These are phyloP conservation scores for Lactarius quietus DNA, from an alignment of 768 basidiomycete species.

Conservation along the genomic window DNA sequence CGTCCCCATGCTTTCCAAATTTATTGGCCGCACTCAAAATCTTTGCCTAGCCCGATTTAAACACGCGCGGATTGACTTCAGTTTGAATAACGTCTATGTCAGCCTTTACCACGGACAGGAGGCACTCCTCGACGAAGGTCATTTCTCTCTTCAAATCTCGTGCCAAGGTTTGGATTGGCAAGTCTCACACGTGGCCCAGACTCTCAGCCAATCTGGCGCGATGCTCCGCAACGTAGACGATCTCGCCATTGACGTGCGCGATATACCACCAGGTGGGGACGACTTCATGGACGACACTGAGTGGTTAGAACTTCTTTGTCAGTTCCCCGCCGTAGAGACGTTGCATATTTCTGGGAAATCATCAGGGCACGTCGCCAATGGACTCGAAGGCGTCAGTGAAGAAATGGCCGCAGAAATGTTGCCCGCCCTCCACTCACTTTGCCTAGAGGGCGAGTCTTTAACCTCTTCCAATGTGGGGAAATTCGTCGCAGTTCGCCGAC, in stretches of 20 bases:
- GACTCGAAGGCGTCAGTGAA: not conserved
- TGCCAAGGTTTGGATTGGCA: conserved; percentile 5
- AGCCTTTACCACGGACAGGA: not conserved
- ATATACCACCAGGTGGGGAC: not conserved
- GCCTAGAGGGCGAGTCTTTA: not conserved
- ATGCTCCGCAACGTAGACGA: not conserved
- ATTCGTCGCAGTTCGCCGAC: not conserved
- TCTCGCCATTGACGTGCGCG: not conserved
- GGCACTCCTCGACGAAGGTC: not conserved
- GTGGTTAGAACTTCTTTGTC: not conserved
- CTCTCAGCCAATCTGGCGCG: not conserved
- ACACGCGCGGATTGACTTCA: not conserved
- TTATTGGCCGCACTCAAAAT: not conserved
- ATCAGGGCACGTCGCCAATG: not conserved
- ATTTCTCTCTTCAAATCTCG: not conserved
- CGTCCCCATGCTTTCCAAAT: not conserved
- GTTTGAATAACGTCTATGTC: not conserved
- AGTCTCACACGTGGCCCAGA: not conserved
- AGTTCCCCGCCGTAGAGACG: not conserved
- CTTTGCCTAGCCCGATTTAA: not conserved
- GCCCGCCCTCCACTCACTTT: not conserved
- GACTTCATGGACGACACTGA: not conserved
- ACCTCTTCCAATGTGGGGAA: not conserved
- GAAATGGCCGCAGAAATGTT: not conserved
- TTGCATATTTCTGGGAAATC: not conserved